Percentiles rank a stretch among this genome's conserved stretches.
phyloP scores from a whole-genome alignment of 2,329 filamentous ascomycete genomes.

The Xylaria polymorpha region DNA sequence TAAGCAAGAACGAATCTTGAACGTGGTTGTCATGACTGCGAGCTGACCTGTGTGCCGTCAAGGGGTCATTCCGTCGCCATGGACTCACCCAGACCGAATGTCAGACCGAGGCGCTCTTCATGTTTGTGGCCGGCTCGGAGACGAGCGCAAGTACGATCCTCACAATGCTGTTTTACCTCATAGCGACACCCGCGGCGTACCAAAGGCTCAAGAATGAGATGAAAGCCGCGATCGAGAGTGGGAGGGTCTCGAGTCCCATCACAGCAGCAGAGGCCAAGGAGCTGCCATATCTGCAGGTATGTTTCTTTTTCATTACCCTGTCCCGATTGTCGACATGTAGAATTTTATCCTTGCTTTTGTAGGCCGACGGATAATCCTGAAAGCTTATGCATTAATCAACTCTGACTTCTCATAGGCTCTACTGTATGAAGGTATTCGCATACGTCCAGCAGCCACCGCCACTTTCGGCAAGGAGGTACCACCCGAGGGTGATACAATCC shows the following conservation, averaged over 20 bases:
- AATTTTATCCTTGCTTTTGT: background rate
- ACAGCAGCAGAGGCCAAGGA: slow-evolving; percentile 48
- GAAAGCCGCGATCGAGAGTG: slow-evolving; percentile 50
- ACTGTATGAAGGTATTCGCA: slow-evolving; percentile 54
- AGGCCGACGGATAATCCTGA: background rate
- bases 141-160: slow-evolving; percentile 63
- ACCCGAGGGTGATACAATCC: slow-evolving; percentile 47
- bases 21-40: background rate
- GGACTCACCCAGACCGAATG: slow-evolving; percentile 48
- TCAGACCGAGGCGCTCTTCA: slow-evolving; percentile 48
- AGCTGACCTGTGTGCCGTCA: slow-evolving; percentile 3
- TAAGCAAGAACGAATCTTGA: slow-evolving; percentile 24
- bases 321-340: background rate
- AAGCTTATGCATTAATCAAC: background rate
- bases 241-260: slow-evolving; percentile 48
- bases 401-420: slow-evolving; percentile 45
- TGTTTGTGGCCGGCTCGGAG: slow-evolving; percentile 56
- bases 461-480: slow-evolving; percentile 46
- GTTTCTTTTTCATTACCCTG: background rate
- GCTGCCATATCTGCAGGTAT: slow-evolving; percentile 49
- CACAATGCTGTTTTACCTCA: slow-evolving; percentile 59
- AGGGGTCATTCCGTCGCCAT: slow-evolving; percentile 50
- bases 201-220: slow-evolving; percentile 59
- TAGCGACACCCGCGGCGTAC: slow-evolving; percentile 58
- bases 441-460: slow-evolving; percentile 50